A percentile compares a stretch with the other conserved stretches of the same genome.
These are phyloP conservation scores for Fusarium equiseti DNA, from an alignment of 2,329 filamentous ascomycete genomes.

Conservation along the genomic window DNA sequence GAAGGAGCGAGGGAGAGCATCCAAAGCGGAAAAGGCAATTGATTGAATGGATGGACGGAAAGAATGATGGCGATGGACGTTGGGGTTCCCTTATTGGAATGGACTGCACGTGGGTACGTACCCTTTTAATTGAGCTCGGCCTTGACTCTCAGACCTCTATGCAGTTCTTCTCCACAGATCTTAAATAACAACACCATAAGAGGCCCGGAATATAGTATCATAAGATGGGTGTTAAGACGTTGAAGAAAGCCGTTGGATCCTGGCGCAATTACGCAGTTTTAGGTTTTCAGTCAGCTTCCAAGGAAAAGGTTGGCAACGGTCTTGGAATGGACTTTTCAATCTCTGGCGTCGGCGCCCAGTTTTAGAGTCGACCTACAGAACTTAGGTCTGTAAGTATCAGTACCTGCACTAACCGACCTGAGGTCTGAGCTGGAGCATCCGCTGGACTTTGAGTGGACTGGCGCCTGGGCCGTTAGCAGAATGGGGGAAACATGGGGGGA, in stretches of 20 bases:
- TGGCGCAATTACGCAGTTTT: conserved; percentile 6
- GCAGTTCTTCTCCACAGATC: conserved; percentile 19
- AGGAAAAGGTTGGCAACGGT: background rate
- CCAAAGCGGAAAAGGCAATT: conserved; percentile 24
- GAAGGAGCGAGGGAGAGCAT: conserved; percentile 15
- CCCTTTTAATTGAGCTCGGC: conserved; percentile 34
- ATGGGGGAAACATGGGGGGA: conserved; percentile 38
- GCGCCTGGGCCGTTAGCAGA: conserved; percentile 26
- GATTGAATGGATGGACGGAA: conserved; percentile 21
- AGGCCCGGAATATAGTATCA: background rate
- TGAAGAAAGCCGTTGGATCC: background rate
- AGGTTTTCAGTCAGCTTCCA: background rate
- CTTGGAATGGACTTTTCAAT: conserved; percentile 23
- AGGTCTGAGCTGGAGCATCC: conserved; percentile 5
- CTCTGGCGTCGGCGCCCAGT: conserved; percentile 11
- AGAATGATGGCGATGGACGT: conserved; percentile 33
- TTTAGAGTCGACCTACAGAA: background rate
- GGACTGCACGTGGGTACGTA: conserved; percentile 30
- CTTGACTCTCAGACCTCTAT: conserved; percentile 21
- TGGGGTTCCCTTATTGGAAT: conserved; percentile 31
- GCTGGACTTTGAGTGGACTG: conserved; percentile 13
- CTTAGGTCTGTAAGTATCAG: background rate
- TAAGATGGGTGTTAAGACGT: background rate
- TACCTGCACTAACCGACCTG: background rate
- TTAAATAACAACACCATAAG: background rate